Evolutionary conservation across 1,139 yeast genomes (phyloP), one percentile per base, ranked within the genome.

Genomic region (Tardiomyces depauwii): DNA sequence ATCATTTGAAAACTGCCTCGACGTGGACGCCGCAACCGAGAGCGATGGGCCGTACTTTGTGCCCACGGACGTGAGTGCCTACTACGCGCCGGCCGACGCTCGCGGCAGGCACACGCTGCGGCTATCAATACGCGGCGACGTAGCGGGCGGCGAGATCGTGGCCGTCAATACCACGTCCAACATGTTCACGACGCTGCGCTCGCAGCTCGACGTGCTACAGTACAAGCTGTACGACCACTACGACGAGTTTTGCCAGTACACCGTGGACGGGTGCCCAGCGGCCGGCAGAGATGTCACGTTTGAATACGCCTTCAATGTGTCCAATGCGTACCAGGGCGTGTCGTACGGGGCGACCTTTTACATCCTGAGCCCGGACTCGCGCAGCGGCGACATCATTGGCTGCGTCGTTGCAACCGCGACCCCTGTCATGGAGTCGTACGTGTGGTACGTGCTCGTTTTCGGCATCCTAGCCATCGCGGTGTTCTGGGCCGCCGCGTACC

Each of bases 321-420:
- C 52, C 21, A 44, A 50, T 19, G 52, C 60, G 5, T 56, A 57
- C 44, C 61, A 59, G 42, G 56, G 62, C 9, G 60, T 61, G 6
- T 54, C 64, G 12, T 51, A 63, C 42, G 58, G 57, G 32, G 54
- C 66, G 12, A 51, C 54, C 21, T 58, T 62, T 40, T 49, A 51
- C 41, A 52, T 63, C 14, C 51, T 62, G 32, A 30, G 36, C 21
- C n/a, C 18, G 3, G 14, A n/a, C 39, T 64, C 72, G 42, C 69
- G 76, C 47, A 64, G 62, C 44, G 62, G 57, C 1, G 53, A 57
- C 13, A 55, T 73, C 1, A 56, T 78, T 3, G 78, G 77, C 1
- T 80, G 85, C 52, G 62, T 71, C 30, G 56, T 61, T 21, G 62
- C 74, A 2, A 71, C 71, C 52, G 70, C 76, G 4, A 76, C 84